Conservation (phyloP, 2,329 filamentous ascomycete species). For the Calonectria pauciramosa region DNA sequence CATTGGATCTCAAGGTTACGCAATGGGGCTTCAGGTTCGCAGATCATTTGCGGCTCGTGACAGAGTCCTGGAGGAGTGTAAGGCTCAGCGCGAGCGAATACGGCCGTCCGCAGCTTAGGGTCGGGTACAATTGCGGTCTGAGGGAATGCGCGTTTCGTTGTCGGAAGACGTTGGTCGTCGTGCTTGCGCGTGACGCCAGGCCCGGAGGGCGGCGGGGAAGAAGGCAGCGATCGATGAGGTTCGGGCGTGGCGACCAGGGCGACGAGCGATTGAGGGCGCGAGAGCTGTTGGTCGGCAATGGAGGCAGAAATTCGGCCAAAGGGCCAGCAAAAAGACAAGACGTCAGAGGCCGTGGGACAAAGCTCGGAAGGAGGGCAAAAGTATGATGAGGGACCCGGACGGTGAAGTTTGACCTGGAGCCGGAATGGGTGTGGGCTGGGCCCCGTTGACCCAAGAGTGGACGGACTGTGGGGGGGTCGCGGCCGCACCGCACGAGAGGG, state of each 20-base stretch:
- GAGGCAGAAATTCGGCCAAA: conserved; percentile 27
- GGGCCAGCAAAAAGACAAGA: conserved; percentile 28
- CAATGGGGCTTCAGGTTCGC: conserved; percentile 46
- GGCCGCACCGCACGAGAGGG: conserved; percentile 18
- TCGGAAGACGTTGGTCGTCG: conserved; percentile 14
- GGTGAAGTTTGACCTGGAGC: conserved; percentile 46
- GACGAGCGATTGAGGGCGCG: conserved; percentile 35
- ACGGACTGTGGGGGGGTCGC: conserved; percentile 19
- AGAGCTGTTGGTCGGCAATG: conserved; percentile 12
- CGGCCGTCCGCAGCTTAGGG: conserved; percentile 41
- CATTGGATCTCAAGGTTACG: conserved; percentile 52
- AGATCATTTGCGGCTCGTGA: conserved; percentile 50
- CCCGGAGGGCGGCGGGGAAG: conserved; percentile 14
- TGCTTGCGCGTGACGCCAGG: conserved; percentile 30
- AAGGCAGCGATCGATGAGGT: conserved; percentile 19
- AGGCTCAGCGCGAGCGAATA: conserved; percentile 41
- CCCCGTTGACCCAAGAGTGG: conserved; percentile 36
- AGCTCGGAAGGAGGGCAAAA: conserved; percentile 34
- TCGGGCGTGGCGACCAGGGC: conserved; percentile 19
- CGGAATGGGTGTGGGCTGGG: conserved; percentile 44
- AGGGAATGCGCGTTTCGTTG: conserved; percentile 30
- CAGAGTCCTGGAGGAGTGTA: conserved; percentile 43
- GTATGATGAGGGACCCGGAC: conserved; percentile 41
- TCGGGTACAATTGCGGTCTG: conserved; percentile 35
- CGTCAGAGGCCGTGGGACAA: conserved; percentile 28